Percentiles rank a stretch among this genome's conserved stretches.
These are phyloP conservation scores for Hymenoscyphus fraxineus DNA, from an alignment of 2,329 filamentous ascomycete genomes.

Conservation along the genomic window DNA sequence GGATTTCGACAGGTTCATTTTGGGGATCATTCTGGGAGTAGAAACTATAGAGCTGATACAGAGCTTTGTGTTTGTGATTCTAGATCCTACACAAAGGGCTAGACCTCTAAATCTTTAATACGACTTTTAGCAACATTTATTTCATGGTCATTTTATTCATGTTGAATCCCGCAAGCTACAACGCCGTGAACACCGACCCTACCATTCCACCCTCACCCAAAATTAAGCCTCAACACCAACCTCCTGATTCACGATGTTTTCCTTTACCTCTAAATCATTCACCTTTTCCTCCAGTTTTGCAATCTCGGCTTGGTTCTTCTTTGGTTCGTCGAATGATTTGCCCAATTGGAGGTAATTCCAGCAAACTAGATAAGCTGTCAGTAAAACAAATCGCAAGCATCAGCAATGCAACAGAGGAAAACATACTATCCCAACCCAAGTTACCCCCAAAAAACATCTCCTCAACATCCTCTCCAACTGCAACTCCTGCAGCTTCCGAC, in stretches of 20 bases:
- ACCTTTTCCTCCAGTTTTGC: constrained; percentile 3
- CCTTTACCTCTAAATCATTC: constrained; percentile 1
- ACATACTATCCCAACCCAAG: constrained; percentile 60
- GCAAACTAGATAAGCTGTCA: constrained; percentile 4
- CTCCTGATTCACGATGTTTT: neutral
- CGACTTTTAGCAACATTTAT: neutral
- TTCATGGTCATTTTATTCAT: neutral
- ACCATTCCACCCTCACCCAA: neutral
- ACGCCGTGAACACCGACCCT: neutral
- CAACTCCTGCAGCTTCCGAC: constrained; percentile 52
- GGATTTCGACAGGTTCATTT: too few relatives aligned
- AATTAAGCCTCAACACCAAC: neutral
- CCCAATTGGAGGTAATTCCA: constrained; percentile 11
- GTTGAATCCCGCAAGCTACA: neutral
- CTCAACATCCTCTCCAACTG: constrained; percentile 59
- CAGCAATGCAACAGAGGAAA: neutral
- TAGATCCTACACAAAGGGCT: too few relatives aligned
- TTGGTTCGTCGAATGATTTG: neutral
- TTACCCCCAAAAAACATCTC: constrained; percentile 64
- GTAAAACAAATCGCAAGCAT: neutral
- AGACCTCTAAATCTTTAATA: too few relatives aligned
- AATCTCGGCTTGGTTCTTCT: neutral
- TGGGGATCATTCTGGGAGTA: too few relatives aligned
- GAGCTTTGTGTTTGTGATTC: too few relatives aligned
- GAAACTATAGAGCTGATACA: too few relatives aligned